Conservation (phyloP, 345 rosid species). For the Psidium guajava region DNA sequence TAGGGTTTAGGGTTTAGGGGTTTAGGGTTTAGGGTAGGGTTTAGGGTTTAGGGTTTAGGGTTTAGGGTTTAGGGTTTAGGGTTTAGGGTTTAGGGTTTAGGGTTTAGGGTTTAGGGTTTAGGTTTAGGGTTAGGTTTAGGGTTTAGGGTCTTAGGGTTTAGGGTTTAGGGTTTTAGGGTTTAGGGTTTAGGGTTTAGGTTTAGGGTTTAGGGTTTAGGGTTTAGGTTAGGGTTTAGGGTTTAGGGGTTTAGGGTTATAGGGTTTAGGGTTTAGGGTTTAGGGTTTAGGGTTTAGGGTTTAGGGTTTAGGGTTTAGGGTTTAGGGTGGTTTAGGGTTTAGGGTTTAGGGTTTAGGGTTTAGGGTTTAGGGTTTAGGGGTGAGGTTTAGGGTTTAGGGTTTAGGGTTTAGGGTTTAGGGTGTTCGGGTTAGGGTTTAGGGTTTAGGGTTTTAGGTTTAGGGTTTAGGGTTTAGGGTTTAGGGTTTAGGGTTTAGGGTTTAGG, state of each 20-base stretch:
- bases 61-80: conserved; percentile 1
- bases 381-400: not conserved
- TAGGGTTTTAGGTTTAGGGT: conserved; percentile 2
- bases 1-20: conserved; percentile 1
- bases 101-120: conserved; percentile 5
- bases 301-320: not conserved
- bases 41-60: conserved; percentile 1
- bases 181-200: not conserved
- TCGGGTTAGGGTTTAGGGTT: not conserved
- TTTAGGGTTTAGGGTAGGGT: too few relatives aligned
- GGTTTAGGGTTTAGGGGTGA: not conserved
- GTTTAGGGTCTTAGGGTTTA: not conserved
- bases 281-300: not conserved
- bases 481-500: conserved; percentile 6
- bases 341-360: not conserved
- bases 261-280: not conserved
- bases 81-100: conserved; percentile 1
- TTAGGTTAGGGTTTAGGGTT: too few relatives aligned
- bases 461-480: conserved; percentile 5
- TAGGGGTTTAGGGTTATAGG: not conserved
- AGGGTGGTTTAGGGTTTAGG: not conserved
- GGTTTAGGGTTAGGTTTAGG: not conserved
- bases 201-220: conserved; percentile 3
- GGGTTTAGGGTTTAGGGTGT: not conserved
- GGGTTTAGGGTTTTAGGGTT: not conserved